These are phyloP conservation scores for Graphiopsis chlorocephala DNA, from an alignment of 2,329 filamentous ascomycete genomes.

Conservation along the genomic window DNA sequence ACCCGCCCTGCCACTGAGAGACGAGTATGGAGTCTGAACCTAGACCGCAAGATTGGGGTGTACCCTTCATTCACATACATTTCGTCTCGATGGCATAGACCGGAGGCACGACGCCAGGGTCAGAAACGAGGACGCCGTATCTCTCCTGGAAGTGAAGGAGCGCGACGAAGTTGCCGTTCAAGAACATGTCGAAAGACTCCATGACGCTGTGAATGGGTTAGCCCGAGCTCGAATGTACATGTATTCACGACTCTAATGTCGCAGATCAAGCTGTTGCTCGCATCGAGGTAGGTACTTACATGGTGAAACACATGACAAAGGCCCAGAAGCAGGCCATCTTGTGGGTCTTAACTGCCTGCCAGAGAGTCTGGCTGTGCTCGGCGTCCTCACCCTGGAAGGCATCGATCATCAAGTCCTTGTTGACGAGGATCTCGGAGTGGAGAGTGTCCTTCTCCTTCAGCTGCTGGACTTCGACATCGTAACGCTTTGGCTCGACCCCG, in stretches of 20 bases:
- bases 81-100: conserved; percentile 45
- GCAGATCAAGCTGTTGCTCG: conserved; percentile 2
- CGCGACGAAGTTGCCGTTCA: conserved; percentile 57
- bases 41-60: too few species aligned
- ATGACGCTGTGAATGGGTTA: conserved; percentile 45
- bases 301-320: conserved; percentile 49
- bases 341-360: conserved; percentile 47
- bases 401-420: conserved; percentile 41
- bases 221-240: neutral
- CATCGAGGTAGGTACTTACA: conserved; percentile 40
- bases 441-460: conserved; percentile 45
- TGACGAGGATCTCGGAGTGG: conserved; percentile 37
- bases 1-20: too few species aligned
- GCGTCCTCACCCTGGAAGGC: conserved; percentile 55
- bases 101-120: neutral
- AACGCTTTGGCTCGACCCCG: conserved; percentile 10
- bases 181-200: conserved; percentile 60
- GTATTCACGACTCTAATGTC: conserved; percentile 17
- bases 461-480: conserved; percentile 40
- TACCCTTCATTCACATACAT: too few species aligned
- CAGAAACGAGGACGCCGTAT: conserved; percentile 43
- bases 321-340: conserved; percentile 52
- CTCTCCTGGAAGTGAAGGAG: conserved; percentile 43
- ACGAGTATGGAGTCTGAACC: too few species aligned
- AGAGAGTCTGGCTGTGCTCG: conserved; percentile 47